These are phyloP conservation scores for Ustanciosporium gigantosporum DNA, from an alignment of 1,284 basidiomycete genomes.

Conservation along the genomic window DNA sequence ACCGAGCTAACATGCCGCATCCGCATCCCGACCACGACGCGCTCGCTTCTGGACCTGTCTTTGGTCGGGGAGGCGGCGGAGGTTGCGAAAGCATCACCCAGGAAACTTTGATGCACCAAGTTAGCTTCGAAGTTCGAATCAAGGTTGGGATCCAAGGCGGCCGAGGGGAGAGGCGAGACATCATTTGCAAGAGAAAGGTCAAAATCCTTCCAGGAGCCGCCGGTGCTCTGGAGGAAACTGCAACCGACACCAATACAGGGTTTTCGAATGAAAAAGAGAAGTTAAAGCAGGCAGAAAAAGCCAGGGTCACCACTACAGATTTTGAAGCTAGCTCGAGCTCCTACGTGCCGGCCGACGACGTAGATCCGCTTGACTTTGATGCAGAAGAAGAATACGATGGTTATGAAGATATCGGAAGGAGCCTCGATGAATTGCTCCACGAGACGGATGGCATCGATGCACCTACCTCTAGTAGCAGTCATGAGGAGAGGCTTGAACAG, in stretches of 20 bases:
- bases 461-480: constrained; percentile 3
- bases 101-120: constrained; percentile 54
- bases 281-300: constrained; percentile 28
- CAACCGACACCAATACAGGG: not conserved
- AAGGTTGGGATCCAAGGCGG: constrained; percentile 43
- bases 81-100: constrained; percentile 58
- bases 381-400: constrained; percentile 50
- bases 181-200: constrained; percentile 35
- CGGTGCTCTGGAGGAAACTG: constrained; percentile 16
- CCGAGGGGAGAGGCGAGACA: constrained; percentile 39
- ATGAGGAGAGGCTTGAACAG: constrained; percentile 29
- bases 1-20: constrained; percentile 49
- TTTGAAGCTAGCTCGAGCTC: constrained; percentile 8
- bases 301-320: constrained; percentile 10
- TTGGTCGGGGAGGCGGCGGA: constrained; percentile 46
- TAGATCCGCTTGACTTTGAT: constrained; percentile 32
- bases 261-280: constrained; percentile 18
- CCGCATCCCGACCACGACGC: constrained; percentile 57
- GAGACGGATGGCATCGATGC: constrained; percentile 6
- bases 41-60: constrained; percentile 39
- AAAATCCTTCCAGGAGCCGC: constrained; percentile 53
- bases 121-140: constrained; percentile 52
- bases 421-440: constrained; percentile 23
- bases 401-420: constrained; percentile 44
- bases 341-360: not conserved